Base-by-base conservation (phyloP, 1,284 basidiomycete genomes). In the Marasmius tenuissimus region DNA sequence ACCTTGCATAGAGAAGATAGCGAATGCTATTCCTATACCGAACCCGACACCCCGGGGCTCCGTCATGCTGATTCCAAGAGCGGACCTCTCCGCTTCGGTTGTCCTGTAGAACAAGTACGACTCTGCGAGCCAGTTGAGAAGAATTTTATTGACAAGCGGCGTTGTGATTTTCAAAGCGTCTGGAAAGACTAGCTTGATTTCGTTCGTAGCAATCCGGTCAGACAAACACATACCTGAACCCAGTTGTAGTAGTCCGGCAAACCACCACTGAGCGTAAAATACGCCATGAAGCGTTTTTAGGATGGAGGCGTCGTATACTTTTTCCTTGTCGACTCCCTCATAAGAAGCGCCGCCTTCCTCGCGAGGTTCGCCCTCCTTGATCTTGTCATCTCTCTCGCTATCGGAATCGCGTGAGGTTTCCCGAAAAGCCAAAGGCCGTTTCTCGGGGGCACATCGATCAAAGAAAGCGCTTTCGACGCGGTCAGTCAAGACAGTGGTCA, bases 1-100 rank as follows among this genome's bases (percentile, higher is more conserved):
- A 75, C 82, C 73, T 69, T 83, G 81, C 82, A 86, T 85, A 14
- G 73, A 75, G 65, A 85, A 86, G 14, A 87, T 69, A 0, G 76
- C 81, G 47, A 84, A 70, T 0, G 76, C 81, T 9, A 84, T 70
- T 0, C 83, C 84, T 39, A 85, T 74, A 4, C 84, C 84, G 54
- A 79, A 76, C 6, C 83, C 81, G 22, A 85, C 75, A 2, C 71
- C 74, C 47, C 66, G 71, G 47, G 76, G 73, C 64, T 70, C 66
- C 48, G 62, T 60, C 37, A 70, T 67, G 18, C 70, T 53, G 45
- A 59, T 33, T 20, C 51, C 72, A 39, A 59, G 20, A 2, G 65
- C 67, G 1, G 65, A 65, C 14, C 69, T 66, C 38, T 71, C 64
- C 33, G 63, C 70, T 5, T 68, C 69, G 0, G 67, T 63, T 1